phyloP scores from a whole-genome alignment of 2,329 filamentous ascomycete species.

The Chaetomiaceae sp. region DNA sequence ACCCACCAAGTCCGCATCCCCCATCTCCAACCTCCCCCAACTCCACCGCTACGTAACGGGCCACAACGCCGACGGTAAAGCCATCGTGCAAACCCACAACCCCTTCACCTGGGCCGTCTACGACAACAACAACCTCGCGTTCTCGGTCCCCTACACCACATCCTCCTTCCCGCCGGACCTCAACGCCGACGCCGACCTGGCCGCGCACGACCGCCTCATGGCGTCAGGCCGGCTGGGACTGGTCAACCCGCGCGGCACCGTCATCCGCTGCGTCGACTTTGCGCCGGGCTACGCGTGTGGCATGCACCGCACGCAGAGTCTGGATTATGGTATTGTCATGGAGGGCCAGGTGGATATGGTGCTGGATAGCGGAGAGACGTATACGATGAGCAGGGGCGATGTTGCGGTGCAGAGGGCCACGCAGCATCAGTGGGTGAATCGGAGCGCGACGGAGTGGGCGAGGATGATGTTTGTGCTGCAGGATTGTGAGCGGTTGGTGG shows the following conservation, averaged over 20 bases:
- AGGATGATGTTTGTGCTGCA: slow-evolving; percentile 35
- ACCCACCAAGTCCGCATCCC: background rate
- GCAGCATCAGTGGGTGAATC: slow-evolving; percentile 44
- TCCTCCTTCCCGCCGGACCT: slow-evolving; percentile 37
- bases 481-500: slow-evolving; percentile 23
- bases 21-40: slow-evolving; percentile 28
- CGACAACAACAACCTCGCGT: slow-evolving; percentile 34
- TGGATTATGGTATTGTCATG: slow-evolving; percentile 47
- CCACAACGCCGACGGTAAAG: slow-evolving; percentile 33
- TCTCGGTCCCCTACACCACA: slow-evolving; percentile 42
- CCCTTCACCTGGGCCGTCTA: slow-evolving; percentile 30
- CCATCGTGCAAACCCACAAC: slow-evolving; percentile 33
- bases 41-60: slow-evolving; percentile 34
- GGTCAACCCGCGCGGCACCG: slow-evolving; percentile 32
- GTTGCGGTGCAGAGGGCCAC: slow-evolving; percentile 46
- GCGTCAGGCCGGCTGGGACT: slow-evolving; percentile 38
- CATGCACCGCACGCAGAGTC: slow-evolving; percentile 45
- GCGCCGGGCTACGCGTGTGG: slow-evolving; percentile 37
- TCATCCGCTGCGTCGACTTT: slow-evolving; percentile 45
- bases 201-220: slow-evolving; percentile 33
- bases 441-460: slow-evolving; percentile 38
- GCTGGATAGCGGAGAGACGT: slow-evolving; percentile 42
- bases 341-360: slow-evolving; percentile 46
- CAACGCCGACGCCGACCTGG: slow-evolving; percentile 39
- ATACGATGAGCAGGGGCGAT: slow-evolving; percentile 41